Evolutionary conservation across 345 rosid species (phyloP).

Genomic region (Pistacia vera): DNA sequence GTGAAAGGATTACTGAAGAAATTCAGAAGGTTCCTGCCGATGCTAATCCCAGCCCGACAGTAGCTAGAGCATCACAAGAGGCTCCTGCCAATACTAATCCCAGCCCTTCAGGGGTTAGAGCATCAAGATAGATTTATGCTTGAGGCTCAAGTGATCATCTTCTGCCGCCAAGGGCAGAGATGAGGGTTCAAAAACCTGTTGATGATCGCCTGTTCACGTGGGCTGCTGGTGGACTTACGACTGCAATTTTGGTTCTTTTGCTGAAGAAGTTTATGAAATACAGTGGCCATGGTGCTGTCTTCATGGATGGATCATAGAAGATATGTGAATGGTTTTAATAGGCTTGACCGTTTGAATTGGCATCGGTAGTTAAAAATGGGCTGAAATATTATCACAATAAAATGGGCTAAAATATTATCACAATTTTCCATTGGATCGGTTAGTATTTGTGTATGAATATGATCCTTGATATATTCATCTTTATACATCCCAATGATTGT

Average conservation of each 20-base stretch:
- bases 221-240: too few relatives aligned
- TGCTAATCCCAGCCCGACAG: slow-evolving; percentile 30
- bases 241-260: too few relatives aligned
- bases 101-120: slow-evolving; percentile 28
- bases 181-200: too few relatives aligned
- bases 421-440: slow-evolving; percentile 3
- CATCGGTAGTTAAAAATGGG: too few relatives aligned
- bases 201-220: too few relatives aligned
- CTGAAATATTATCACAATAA: too few relatives aligned
- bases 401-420: slow-evolving; percentile 17
- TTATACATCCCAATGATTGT: slow-evolving; percentile 16
- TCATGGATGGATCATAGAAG: too few relatives aligned
- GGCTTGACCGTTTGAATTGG: too few relatives aligned
- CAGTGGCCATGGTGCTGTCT: too few relatives aligned
- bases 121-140: slow-evolving; percentile 37
- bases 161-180: slow-evolving; percentile 15
- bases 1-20: slow-evolving; percentile 49
- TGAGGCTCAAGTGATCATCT: slow-evolving; percentile 23
- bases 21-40: slow-evolving; percentile 40
- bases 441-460: slow-evolving; percentile 2
- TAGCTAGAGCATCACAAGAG: slow-evolving; percentile 32
- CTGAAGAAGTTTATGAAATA: too few relatives aligned
- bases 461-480: background rate
- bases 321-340: too few relatives aligned
- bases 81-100: slow-evolving; percentile 37